Evolutionary conservation across 345 rosid species (phyloP), one percentile per base, ranked within the genome.

Genomic region (Lenwebbia sp.): DNA sequence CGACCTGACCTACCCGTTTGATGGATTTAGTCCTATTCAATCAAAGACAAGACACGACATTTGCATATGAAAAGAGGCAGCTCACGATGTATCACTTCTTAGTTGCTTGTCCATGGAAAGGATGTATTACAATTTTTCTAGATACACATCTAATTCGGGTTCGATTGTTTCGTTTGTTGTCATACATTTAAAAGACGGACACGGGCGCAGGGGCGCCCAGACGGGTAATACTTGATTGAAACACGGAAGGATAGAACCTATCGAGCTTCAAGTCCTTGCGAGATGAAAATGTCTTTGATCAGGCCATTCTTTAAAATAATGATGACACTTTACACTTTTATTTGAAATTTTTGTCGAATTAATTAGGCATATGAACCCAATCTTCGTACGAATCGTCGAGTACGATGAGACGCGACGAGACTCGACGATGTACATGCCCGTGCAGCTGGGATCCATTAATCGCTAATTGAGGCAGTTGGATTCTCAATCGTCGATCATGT

Each of bases 151-250:
- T 21, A 62, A 14, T 30, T 62, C 13, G 5, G 75, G 22, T 19
- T 60, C 5, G 0, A 60, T 60, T 13, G 70, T 60, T 60, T 13
- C 13, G 37, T 5, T 4, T 52, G 3, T 60, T 60, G 70, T n/a
- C 19, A 13, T 28, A 6, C 30, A n/a, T 60, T 60, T n/a, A 6
- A 28, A 28, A 60, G 10, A 6, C 4, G 0, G 33, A 30, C 6
- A 1, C 17, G 6, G 70, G 19, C 2, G 4, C 1, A 6, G 3
- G 37, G 8, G 7, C 3, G 4, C 30, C 1, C 9, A 1, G 30
- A n/a, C 7, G 0, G 15, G 13, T 60, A 30, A 30, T 60, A 60
- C 70, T 60, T 13, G 7, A 60, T 28, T 60, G 37, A 3, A 3
- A 13, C 70, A n/a, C 0, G 70, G 21, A 0, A 60, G 4, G 70